Evolutionary conservation across 2,329 filamentous ascomycete species (phyloP).

Genomic region (Paecilomyces dactylethromorphus): DNA sequence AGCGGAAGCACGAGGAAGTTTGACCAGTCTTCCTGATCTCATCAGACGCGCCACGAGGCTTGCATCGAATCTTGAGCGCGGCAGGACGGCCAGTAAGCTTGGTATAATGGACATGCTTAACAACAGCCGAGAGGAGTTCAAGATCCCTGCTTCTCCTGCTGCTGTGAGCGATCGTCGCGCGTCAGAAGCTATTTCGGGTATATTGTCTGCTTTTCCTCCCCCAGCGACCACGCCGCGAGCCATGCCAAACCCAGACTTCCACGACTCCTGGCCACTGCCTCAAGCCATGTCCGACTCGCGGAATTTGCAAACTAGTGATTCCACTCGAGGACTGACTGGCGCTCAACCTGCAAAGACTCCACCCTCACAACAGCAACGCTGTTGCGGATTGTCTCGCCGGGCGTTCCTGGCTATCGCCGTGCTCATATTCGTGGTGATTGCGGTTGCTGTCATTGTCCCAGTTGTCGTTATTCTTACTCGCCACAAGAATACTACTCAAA

Average conservation of each 20-base stretch:
- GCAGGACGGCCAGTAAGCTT: constrained; percentile 58
- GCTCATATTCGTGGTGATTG: constrained; percentile 63
- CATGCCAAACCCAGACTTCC: constrained; percentile 34
- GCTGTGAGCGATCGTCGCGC: constrained; percentile 22
- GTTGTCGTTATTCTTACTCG: constrained; percentile 56
- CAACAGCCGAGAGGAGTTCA: constrained; percentile 18
- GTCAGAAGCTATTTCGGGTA: constrained; percentile 55
- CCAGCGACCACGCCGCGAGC: constrained; percentile 40
- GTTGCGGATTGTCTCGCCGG: constrained; percentile 80
- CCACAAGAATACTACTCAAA: constrained; percentile 32
- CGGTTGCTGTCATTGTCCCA: constrained; percentile 77
- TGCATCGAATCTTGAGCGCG: constrained; percentile 80
- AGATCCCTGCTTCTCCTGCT: constrained; percentile 12
- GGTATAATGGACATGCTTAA: constrained; percentile 45
- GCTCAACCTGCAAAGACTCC: constrained; percentile 10
- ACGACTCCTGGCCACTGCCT: constrained; percentile 31
- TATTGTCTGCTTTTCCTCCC: constrained; percentile 59
- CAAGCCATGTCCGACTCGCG: constrained; percentile 29
- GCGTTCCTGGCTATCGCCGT: constrained; percentile 62
- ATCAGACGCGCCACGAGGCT: constrained; percentile 82
- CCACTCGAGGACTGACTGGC: not conserved
- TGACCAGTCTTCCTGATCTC: constrained; percentile 86
- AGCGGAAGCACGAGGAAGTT: constrained; percentile 76
- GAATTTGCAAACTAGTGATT: constrained; percentile 21
- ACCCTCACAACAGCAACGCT: constrained; percentile 48